Percentiles rank a stretch among this genome's conserved stretches.
These are phyloP conservation scores for Jacaranda mimosifolia DNA, from an alignment of 257 asterid species.

Conservation along the genomic window DNA sequence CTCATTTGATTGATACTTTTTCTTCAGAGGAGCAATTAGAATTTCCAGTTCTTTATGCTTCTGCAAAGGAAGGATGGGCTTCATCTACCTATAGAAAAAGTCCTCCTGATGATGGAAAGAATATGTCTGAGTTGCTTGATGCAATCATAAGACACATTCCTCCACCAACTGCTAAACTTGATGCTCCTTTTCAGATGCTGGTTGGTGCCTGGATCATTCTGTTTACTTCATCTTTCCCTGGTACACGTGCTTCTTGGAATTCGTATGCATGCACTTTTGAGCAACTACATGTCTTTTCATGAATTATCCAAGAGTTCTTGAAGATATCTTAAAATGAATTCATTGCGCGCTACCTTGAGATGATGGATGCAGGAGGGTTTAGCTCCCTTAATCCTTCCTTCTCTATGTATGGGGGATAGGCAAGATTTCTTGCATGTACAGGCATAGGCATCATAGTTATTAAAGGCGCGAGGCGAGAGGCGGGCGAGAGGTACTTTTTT, in stretches of 20 bases:
- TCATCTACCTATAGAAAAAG: constrained; percentile 82
- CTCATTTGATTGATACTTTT: constrained; percentile 33
- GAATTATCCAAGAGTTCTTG: background rate
- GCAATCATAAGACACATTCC: constrained; percentile 83
- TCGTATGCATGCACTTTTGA: constrained; percentile 28
- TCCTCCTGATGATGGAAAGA: constrained; percentile 75
- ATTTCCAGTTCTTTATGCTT: constrained; percentile 97
- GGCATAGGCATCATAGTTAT: too few relatives aligned
- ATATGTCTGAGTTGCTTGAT: constrained; percentile 94
- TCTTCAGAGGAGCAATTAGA: constrained; percentile 91
- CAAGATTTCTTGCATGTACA: background rate
- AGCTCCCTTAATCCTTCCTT: background rate
- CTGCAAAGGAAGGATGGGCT: constrained; percentile 99
- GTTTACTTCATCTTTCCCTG: constrained; percentile 19
- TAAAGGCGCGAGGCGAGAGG: too few relatives aligned
- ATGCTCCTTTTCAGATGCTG: constrained; percentile 98
- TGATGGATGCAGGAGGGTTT: constrained; percentile 28
- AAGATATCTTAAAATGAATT: constrained; percentile 2
- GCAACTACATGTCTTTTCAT: background rate
- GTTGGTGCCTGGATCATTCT: constrained; percentile 55
- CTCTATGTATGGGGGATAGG: background rate
- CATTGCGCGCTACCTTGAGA: background rate
- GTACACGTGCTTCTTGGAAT: constrained; percentile 22
- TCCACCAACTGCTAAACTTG: constrained; percentile 77
- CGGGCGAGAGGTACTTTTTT: too few relatives aligned